phyloP scores from a whole-genome alignment of 441 rosid genomes.

The Pelargonium citronellum region DNA sequence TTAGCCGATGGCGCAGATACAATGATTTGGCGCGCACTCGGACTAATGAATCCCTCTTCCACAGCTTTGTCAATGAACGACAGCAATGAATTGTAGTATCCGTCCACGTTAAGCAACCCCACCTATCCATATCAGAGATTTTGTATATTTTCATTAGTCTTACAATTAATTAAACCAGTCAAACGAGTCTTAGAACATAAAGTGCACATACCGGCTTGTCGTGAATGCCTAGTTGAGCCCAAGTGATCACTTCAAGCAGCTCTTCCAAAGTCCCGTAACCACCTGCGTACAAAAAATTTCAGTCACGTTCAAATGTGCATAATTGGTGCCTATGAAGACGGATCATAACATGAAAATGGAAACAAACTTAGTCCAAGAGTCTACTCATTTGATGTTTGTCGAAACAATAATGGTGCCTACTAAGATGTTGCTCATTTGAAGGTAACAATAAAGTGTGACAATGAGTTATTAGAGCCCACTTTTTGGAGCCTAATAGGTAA shows the following conservation, averaged over 20 bases:
- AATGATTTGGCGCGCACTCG: slow-evolving; percentile 66
- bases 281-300: slow-evolving; percentile 36
- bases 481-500: too few relatives aligned
- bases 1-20: slow-evolving; percentile 63
- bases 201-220: slow-evolving; percentile 49
- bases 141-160: too few relatives aligned
- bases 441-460: too few relatives aligned
- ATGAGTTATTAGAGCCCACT: too few relatives aligned
- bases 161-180: background rate
- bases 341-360: too few relatives aligned
- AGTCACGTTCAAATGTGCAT: too few relatives aligned
- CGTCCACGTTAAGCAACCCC: slow-evolving; percentile 72
- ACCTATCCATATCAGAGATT: slow-evolving; percentile 29
- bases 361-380: too few relatives aligned
- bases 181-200: background rate
- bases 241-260: slow-evolving; percentile 68
- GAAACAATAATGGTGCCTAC: too few relatives aligned
- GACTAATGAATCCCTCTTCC: slow-evolving; percentile 65
- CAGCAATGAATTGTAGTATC: slow-evolving; percentile 70
- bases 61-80: slow-evolving; percentile 73
- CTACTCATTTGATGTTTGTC: too few relatives aligned
- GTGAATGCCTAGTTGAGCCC: slow-evolving; percentile 83
- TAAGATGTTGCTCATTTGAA: too few relatives aligned
- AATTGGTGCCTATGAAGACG: too few relatives aligned
- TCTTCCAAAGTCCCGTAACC: slow-evolving; percentile 81